Conservation (phyloP, 2,329 filamentous ascomycete genomes). For the Fusarium veterinarium region DNA sequence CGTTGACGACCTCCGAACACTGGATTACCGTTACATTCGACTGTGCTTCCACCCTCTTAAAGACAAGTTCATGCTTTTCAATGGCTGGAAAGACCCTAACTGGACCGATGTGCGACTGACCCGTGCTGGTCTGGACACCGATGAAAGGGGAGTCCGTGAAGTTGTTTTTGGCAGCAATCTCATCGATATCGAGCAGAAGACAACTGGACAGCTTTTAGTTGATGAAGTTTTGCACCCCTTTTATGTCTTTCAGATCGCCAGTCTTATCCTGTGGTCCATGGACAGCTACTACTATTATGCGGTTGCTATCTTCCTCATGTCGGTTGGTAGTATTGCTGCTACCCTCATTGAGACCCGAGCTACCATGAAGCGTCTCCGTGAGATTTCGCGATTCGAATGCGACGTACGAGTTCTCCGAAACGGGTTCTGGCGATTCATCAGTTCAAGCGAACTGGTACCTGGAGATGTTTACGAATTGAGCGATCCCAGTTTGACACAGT, state of each 20-base stretch:
- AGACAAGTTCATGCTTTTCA: conserved; percentile 88
- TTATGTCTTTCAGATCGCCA: conserved; percentile 97
- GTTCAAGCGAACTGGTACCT: conserved; percentile 89
- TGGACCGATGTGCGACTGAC: conserved; percentile 85
- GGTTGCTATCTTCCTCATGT: conserved; percentile 93
- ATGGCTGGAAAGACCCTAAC: conserved; percentile 91
- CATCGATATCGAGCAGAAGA: conserved; percentile 94
- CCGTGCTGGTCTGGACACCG: conserved; percentile 83
- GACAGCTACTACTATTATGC: conserved; percentile 99
- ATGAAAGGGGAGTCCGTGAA: conserved; percentile 86
- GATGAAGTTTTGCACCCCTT: conserved; percentile 98
- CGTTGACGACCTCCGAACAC: conserved; percentile 76
- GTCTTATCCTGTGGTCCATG: conserved; percentile 91
- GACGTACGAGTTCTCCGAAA: conserved; percentile 93
- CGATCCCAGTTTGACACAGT: conserved; percentile 86
- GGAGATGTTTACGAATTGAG: conserved; percentile 98
- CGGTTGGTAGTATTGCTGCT: conserved; percentile 87
- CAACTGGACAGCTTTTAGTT: conserved; percentile 81
- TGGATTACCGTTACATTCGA: conserved; percentile 94
- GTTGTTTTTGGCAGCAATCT: conserved; percentile 89
- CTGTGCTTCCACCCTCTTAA: conserved; percentile 91
- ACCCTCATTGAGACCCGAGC: conserved; percentile 91
- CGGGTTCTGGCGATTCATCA: conserved; percentile 93
- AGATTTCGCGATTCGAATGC: conserved; percentile 95
- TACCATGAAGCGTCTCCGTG: conserved; percentile 89